Evolutionary conservation across 2,329 filamentous ascomycete species (phyloP), one percentile per base, ranked within the genome.

Genomic region (Neurospora sp.): DNA sequence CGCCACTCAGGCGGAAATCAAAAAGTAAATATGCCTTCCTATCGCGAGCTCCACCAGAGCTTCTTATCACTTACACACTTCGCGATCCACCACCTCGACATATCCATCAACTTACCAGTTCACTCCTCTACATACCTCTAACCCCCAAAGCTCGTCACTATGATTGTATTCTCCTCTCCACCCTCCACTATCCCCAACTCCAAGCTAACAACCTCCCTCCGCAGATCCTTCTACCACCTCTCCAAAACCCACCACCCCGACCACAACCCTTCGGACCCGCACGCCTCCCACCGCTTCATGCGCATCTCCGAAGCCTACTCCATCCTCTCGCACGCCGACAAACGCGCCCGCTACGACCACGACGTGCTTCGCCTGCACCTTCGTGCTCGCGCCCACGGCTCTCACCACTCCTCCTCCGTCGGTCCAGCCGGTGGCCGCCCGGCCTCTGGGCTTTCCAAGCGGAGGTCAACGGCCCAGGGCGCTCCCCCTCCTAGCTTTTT

Each of bases 181-280:
- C 6, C 33, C 33, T 68, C 67, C 8, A 1, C 36, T 36, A 33
- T 33, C 12, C 23, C 38, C 46, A 65, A 40, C 33, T 15, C 33
- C 33, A 33, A 33, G 33, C 33, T 33, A 33, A 33, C 23, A 38
- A 28, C 33, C 69, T 62, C 66, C 70, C 66, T 66, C 19, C 62
- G 33, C 70, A 89, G 87, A 76, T 88, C 88, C 74, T 99, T 97
- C 87, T 98, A 97, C 85, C 81, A 86, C 72, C 91, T 98, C 79
- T 97, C 93, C 77, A 97, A 97, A 81, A 83, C 86, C 69, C 91
- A 97, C 85, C 96, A 99, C 81, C 96, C 96, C 0, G 96, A 99
- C 84, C 89, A 89, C 78, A 96, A 98, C 84, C 92, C 86, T 71
- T 78, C 86, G 75, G 91, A 97, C 80, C 91, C 92, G 4, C 78